Evolutionary conservation across 1,139 yeast species (phyloP), one percentile per base, ranked within the genome.

Genomic region (Sugiyamaella paludigena): DNA sequence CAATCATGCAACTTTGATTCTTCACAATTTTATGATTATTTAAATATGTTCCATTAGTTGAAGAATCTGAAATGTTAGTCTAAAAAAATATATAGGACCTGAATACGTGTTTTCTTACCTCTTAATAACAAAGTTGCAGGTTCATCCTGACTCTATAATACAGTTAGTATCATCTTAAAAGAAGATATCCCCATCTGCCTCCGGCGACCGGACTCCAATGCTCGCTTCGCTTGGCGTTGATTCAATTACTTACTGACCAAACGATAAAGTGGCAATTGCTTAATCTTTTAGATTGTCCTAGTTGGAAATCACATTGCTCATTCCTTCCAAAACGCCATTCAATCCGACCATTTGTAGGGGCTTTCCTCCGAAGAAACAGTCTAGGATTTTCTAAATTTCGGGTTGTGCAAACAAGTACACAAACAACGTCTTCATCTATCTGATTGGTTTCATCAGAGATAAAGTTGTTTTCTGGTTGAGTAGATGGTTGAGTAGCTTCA

Each of bases 11-110:
- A 58, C 88, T 87, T 45, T 85, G 80, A n/a, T 85, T 84, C 62
- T 84, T 87, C 15, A 83, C 87, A 16, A 91, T 68, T 43, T 89
- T 75, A 40, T 77, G 77, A 28, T 82, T 83, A 69, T 92, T 92
- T 43, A 91, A 70, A 72, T 80, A 85, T 0, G 98, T 92, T 4
- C 98, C 98, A 67, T 92, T 92, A 1, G 98, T 92, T 10, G 71
- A 67, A 7, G 57, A 52, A 47, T 68, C 71, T 38, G 55, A 58
- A 13, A 64, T 49, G 30, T 42, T 35, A 30, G 43, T 24, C 36
- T 29, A 40, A n/a, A n/a, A 6, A 28, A 10, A 2, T 7, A 31
- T 15, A 13, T 31, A 2, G 8, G 15, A 13, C 3, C 12, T 12
- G 5, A 31, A 31, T 24, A 7, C 12, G n/a, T 11, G n/a, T 10